phyloP scores from a whole-genome alignment of 108 stramenopile genomes.

The Cyclotella kingstonii region DNA sequence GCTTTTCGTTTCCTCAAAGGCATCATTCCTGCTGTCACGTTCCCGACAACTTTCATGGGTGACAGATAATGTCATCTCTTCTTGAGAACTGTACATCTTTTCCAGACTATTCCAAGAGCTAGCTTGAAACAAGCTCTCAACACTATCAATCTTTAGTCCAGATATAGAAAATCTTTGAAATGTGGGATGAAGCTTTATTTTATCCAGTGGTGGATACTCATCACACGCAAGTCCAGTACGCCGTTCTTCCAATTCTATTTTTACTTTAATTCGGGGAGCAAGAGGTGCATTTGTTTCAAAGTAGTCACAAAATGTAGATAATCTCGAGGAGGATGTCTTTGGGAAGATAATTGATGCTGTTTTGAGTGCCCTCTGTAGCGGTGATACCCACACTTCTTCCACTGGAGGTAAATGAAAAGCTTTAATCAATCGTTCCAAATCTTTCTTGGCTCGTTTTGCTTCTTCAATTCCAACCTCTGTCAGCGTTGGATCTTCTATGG shows the following conservation, averaged over 20 bases:
- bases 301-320: too few relatives aligned
- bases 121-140: background rate
- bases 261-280: slow-evolving; percentile 42
- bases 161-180: slow-evolving; percentile 23
- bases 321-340: background rate
- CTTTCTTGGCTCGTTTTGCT: slow-evolving; percentile 22
- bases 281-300: background rate
- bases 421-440: slow-evolving; percentile 31
- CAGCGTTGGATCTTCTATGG: slow-evolving; percentile 53
- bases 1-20: background rate
- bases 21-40: background rate
- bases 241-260: slow-evolving; percentile 54
- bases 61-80: too few relatives aligned
- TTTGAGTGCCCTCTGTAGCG: slow-evolving; percentile 53
- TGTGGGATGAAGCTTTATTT: slow-evolving; percentile 1
- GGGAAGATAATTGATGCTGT: slow-evolving; percentile 54
- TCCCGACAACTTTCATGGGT: too few relatives aligned
- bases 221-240: slow-evolving; percentile 56
- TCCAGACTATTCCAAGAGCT: background rate
- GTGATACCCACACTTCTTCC: slow-evolving; percentile 54
- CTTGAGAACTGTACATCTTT: background rate
- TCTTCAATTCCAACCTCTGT: slow-evolving; percentile 47
- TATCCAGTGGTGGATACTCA: slow-evolving; percentile 7
- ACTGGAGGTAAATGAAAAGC: slow-evolving; percentile 34
- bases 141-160: slow-evolving; percentile 2